Evolutionary conservation across 2,329 filamentous ascomycete species (phyloP).

Genomic region (Alternaria gansuensis): DNA sequence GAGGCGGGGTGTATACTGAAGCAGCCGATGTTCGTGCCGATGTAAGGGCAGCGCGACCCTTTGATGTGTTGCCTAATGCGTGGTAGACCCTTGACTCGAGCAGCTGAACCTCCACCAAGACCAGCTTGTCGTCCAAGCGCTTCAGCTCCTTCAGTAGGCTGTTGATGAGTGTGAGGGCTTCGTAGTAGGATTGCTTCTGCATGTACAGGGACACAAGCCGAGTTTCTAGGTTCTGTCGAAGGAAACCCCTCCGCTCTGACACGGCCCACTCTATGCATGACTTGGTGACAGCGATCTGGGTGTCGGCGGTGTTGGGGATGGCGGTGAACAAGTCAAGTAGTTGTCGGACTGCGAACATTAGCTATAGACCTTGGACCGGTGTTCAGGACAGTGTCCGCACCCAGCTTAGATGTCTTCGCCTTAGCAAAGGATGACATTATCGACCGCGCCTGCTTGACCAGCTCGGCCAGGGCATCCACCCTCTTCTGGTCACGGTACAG

Average conservation of each 20-base stretch:
- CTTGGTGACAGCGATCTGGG: conserved; percentile 93
- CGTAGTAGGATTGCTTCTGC: conserved; percentile 97
- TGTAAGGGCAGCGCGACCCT: conserved; percentile 92
- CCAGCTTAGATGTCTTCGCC: conserved; percentile 97
- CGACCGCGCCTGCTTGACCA: conserved; percentile 88
- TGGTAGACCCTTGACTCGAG: conserved; percentile 98
- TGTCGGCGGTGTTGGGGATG: conserved; percentile 93
- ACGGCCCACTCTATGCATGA: conserved; percentile 99
- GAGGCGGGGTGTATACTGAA: conserved; percentile 94
- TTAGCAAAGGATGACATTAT: conserved; percentile 97
- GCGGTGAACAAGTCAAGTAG: conserved; percentile 93
- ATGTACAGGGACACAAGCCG: conserved; percentile 94
- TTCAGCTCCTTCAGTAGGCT: conserved; percentile 94
- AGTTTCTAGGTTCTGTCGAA: conserved; percentile 97
- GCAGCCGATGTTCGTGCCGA: conserved; percentile 94
- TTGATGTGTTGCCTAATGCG: conserved; percentile 93
- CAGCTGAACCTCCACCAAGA: conserved; percentile 96
- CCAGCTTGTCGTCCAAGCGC: conserved; percentile 97
- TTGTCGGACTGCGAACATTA: conserved; percentile 76
- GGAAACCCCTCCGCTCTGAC: conserved; percentile 90
- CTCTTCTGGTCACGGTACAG: conserved; percentile 89
- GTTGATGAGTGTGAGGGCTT: conserved; percentile 96
- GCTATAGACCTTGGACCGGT: not conserved
- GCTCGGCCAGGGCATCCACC: conserved; percentile 82
- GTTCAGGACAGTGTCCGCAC: conserved; percentile 63